Base-by-base conservation (phyloP, 495 filamentous ascomycete species). In the Annulohypoxylon stygium region DNA sequence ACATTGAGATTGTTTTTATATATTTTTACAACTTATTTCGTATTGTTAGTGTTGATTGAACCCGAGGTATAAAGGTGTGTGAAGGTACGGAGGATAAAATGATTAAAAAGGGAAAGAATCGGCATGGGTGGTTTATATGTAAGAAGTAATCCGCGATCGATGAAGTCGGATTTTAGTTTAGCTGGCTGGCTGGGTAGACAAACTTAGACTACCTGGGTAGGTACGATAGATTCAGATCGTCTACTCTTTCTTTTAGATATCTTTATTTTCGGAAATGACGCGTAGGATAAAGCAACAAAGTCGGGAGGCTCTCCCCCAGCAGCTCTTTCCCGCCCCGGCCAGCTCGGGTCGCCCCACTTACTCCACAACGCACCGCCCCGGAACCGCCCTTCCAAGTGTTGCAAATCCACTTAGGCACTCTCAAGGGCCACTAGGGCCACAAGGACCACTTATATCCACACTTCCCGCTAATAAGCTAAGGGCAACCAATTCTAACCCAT, bases 401-500 rank as follows among this genome's bases (percentile, higher is more conserved):
- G 23, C 48, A 18, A 25, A 26, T 25, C 48, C 23, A 53, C 48
- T 53, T 50, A 43, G 39, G 39, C 39, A 43, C 39, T 43, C 14
- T 14, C 12, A 14, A 39, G 36, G 9, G 36, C 36, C 36, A 39
- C 36, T 39, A 10, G 12, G 12, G 39, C 39, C 16, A 12, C 37
- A 10, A 23, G 45, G 8, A n/a, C 45, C 53, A 59, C 37, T 26
- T 43, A 34, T 54, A 61, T 36, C 65, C 65, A 68, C 71, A 60
- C 43, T 62, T 69, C 62, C 71, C 71, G 71, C 71, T 74, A 74
- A 74, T 74, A 61, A 63, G 48, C 71, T 69, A 66, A 69, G 57
- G 43, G 67, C 62, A 67, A 53, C 71, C 62, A 70, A 61, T 62
- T 69, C 61, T 69, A 37, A 59, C 10, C 54, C 53, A 58, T 43